Evolutionary conservation across 78 protist species (phyloP).

Genomic region (Guillardia theta): DNA sequence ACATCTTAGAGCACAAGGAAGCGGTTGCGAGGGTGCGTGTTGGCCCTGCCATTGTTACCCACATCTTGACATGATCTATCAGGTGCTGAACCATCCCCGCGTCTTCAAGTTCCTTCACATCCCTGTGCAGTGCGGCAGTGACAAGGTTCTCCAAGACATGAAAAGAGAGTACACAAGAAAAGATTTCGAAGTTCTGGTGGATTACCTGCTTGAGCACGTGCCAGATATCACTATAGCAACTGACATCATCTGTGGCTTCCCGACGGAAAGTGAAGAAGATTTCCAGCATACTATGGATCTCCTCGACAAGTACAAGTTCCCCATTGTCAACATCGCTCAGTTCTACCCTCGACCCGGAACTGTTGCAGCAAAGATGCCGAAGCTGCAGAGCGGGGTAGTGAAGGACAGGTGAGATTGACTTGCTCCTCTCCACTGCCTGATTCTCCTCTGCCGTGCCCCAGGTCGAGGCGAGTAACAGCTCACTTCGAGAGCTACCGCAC

Average conservation of each 20-base stretch:
- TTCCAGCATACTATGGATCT: not conserved
- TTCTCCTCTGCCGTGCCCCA: not conserved
- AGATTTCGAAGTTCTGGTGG: constrained; percentile 52
- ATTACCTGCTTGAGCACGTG: constrained; percentile 29
- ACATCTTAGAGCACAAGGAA: constrained; percentile 59
- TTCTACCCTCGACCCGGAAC: constrained; percentile 78
- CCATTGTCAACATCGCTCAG: constrained; percentile 60
- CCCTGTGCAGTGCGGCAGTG: constrained; percentile 57
- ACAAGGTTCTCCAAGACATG: constrained; percentile 59
- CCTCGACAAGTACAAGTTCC: constrained; percentile 17
- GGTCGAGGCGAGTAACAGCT: not conserved
- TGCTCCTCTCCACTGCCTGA: not conserved
- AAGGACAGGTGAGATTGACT: constrained; percentile 30
- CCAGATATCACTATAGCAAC: constrained; percentile 66
- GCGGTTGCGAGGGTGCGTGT: not conserved
- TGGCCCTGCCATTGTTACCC: not conserved
- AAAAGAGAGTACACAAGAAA: constrained; percentile 66
- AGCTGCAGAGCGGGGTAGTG: not conserved
- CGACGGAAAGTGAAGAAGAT: constrained; percentile 59
- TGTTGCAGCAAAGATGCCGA: constrained; percentile 69
- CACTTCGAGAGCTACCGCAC: not conserved
- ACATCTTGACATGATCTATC: not conserved
- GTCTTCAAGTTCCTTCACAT: constrained; percentile 71
- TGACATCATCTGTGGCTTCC: constrained; percentile 64
- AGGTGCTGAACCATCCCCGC: constrained; percentile 53